Evolutionary conservation across 805 yeast genomes (phyloP).

Genomic region (Ogataea paraovalis): DNA sequence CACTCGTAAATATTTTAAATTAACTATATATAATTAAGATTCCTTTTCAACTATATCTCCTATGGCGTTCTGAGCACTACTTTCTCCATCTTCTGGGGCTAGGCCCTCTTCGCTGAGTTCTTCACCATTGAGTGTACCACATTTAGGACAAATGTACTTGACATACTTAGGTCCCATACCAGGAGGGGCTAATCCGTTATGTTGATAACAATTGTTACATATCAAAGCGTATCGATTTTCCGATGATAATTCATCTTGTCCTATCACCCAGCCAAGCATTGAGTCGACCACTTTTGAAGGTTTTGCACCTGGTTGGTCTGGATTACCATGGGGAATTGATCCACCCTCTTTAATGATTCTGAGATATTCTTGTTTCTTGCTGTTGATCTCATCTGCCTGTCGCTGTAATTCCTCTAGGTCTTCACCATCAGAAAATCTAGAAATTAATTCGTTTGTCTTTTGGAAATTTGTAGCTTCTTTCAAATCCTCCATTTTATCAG

Average conservation of each 20-base stretch:
- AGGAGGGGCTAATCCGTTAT: constrained; percentile 82
- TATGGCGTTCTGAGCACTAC: neutral
- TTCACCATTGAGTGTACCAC: constrained; percentile 43
- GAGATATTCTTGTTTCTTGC: constrained; percentile 37
- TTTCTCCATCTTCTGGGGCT: neutral
- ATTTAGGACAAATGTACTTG: constrained; percentile 59
- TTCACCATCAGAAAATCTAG: constrained; percentile 54
- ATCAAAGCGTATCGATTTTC: constrained; percentile 67
- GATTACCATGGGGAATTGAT: constrained; percentile 11
- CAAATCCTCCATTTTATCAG: constrained; percentile 33
- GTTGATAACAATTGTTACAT: constrained; percentile 59
- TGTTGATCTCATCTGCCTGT: constrained; percentile 40
- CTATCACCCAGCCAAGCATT: constrained; percentile 42
- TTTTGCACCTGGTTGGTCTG: constrained; percentile 4
- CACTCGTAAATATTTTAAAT: neutral
- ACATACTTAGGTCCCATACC: constrained; percentile 49
- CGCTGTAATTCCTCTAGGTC: constrained; percentile 38
- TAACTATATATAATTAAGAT: neutral
- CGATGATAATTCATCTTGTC: constrained; percentile 61
- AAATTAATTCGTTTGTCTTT: constrained; percentile 68
- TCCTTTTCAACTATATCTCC: neutral
- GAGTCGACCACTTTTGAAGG: constrained; percentile 27
- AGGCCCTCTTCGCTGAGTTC: constrained; percentile 1
- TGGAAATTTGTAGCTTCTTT: constrained; percentile 63
- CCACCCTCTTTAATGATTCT: constrained; percentile 30